Conservation (phyloP, 331 rosid genomes). For the Malus hybrid region DNA sequence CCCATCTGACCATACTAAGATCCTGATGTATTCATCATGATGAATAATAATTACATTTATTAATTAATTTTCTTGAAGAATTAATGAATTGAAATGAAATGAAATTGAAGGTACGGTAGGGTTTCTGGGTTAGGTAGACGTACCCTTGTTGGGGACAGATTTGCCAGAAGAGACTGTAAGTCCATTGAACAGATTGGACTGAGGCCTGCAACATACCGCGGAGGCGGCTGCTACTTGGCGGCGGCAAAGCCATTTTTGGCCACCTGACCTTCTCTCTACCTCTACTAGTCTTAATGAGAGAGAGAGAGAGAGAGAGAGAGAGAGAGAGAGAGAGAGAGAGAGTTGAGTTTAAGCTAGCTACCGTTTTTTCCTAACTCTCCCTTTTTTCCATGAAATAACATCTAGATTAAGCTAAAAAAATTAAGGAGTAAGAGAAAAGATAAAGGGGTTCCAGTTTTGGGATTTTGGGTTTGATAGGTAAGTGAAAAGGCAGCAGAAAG, state of each 20-base stretch:
- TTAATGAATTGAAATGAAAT: neutral
- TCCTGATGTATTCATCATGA: constrained; percentile 26
- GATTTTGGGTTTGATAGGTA: constrained; percentile 7
- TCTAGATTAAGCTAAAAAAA: neutral
- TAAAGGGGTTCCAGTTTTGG: neutral
- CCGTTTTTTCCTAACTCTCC: neutral
- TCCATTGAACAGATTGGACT: constrained; percentile 97
- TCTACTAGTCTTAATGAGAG: neutral
- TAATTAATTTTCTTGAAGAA: neutral
- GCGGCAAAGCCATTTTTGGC: constrained; percentile 43
- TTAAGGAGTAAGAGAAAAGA: neutral
- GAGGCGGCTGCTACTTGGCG: constrained; percentile 39
- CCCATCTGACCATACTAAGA: constrained; percentile 83
- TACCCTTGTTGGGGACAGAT: constrained; percentile 79
- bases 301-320: neutral
- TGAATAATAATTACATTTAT: neutral
- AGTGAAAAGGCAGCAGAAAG: neutral
- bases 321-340: neutral
- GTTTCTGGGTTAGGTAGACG: neutral
- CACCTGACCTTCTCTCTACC: constrained; percentile 3
- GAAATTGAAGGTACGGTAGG: neutral
- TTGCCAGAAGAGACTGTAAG: constrained; percentile 92
- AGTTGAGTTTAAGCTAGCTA: neutral
- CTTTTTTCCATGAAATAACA: neutral
- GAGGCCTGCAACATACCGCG: constrained; percentile 74